Evolutionary conservation across 495 filamentous ascomycete species (phyloP).

Genomic region (Apiosordaria backusii): DNA sequence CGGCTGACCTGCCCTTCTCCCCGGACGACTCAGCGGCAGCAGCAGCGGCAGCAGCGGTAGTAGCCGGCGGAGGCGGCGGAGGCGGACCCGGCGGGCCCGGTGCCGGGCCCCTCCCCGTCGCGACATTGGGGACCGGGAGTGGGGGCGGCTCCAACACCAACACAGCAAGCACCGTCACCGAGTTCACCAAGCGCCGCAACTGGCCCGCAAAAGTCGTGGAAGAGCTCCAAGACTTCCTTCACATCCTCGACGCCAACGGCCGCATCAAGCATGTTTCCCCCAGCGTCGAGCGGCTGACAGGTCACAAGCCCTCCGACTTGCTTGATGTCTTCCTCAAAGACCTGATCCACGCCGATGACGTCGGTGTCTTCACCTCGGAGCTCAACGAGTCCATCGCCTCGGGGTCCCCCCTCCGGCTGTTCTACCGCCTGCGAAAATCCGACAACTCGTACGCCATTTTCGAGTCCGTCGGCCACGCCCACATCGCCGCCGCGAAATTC

Average conservation of each 20-base stretch:
- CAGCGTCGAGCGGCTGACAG: conserved; percentile 72
- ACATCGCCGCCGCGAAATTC: conserved; percentile 68
- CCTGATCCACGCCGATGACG: conserved; percentile 86
- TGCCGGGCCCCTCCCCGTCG: conserved; percentile 15
- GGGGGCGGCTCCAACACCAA: conserved; percentile 13
- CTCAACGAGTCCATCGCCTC: conserved; percentile 89
- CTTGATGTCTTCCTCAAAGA: conserved; percentile 70
- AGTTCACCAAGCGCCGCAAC: conserved; percentile 79
- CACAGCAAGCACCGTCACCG: conserved; percentile 60
- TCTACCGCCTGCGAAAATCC: conserved; percentile 80
- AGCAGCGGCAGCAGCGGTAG: not conserved
- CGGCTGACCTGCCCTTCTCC: conserved; percentile 17
- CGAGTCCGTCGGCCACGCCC: conserved; percentile 87
- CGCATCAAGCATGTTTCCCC: conserved; percentile 81
- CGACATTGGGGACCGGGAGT: conserved; percentile 7
- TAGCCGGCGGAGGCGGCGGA: not conserved
- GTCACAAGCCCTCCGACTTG: conserved; percentile 66
- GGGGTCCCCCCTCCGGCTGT: conserved; percentile 74
- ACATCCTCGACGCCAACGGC: conserved; percentile 82
- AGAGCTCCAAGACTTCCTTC: conserved; percentile 83
- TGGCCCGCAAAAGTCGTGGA: conserved; percentile 88
- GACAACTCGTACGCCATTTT: conserved; percentile 75
- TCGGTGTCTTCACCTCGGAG: conserved; percentile 77
- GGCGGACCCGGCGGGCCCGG: not conserved
- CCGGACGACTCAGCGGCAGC: conserved; percentile 16